These are phyloP conservation scores for Salvia miltiorrhiza DNA, from an alignment of 257 asterid species.

Conservation along the genomic window DNA sequence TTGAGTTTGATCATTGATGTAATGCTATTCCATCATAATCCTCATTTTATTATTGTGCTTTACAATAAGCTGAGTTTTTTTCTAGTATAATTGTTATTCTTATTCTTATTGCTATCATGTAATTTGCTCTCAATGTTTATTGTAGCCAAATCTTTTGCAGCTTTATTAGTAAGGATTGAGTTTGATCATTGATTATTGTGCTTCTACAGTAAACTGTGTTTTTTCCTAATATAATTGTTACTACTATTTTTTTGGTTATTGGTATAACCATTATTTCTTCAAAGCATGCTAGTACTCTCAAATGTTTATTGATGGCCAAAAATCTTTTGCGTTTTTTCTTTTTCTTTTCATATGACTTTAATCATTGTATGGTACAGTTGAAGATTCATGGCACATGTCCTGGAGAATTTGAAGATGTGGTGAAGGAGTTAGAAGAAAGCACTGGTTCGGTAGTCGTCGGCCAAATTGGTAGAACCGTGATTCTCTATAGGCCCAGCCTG, in stretches of 20 bases:
- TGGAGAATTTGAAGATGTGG: constrained; percentile 67
- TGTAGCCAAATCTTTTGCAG: not conserved
- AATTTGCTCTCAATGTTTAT: not conserved
- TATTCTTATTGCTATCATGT: not conserved
- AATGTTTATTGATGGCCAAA: not conserved
- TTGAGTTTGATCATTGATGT: not conserved
- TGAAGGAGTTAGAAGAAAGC: constrained; percentile 59
- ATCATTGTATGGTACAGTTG: constrained; percentile 38
- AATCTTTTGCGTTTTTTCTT: not conserved
- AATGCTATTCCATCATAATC: not conserved
- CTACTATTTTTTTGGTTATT: too few species aligned
- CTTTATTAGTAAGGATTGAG: not conserved
- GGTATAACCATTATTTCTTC: not conserved
- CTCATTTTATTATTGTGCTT: not conserved
- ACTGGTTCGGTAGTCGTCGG: constrained; percentile 75
- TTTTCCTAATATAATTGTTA: not conserved
- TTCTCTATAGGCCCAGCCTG: constrained; percentile 83
- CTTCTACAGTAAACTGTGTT: not conserved
- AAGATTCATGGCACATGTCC: constrained; percentile 81
- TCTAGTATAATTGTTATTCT: not conserved
- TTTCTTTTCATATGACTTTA: not conserved
- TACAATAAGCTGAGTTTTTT: not conserved
- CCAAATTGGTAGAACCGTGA: constrained; percentile 86
- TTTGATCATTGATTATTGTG: not conserved
- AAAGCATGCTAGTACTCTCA: not conserved